A percentile compares a stretch with the other conserved stretches of the same genome.
These are phyloP conservation scores for Solanum pinnatisectum DNA, from an alignment of 257 asterid genomes.

Conservation along the genomic window DNA sequence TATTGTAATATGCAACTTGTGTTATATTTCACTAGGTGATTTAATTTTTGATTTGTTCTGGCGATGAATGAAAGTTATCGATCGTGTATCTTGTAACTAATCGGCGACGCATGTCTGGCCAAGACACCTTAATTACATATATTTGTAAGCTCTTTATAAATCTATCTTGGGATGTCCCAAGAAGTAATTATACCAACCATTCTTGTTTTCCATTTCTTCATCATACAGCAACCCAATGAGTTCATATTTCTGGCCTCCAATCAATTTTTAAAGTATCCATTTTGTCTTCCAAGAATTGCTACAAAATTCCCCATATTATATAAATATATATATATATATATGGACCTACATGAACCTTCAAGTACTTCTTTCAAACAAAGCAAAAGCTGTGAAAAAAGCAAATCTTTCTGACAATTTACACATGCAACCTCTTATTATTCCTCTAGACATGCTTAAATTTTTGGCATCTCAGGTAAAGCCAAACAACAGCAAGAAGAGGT, in stretches of 20 bases:
- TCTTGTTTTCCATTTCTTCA: not conserved
- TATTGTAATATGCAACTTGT: no score
- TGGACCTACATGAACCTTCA: constrained; percentile 1
- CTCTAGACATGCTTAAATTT: not conserved
- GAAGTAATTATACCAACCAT: not conserved
- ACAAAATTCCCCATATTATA: not conserved
- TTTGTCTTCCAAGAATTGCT: not conserved
- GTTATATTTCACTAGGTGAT: no score
- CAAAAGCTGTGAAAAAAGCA: not conserved
- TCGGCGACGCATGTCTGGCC: no score
- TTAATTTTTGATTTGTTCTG: no score
- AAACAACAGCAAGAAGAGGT: not conserved
- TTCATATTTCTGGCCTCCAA: not conserved
- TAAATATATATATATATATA: not conserved
- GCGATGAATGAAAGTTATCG: no score
- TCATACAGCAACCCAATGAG: not conserved
- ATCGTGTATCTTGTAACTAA: no score
- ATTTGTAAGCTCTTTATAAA: not conserved
- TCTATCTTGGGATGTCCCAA: not conserved
- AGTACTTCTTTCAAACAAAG: not conserved
- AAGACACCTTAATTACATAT: not conserved
- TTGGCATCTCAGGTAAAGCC: constrained; percentile 1
- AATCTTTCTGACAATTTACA: not conserved
- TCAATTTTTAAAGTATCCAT: not conserved
- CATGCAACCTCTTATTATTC: not conserved